Evolutionary conservation across 306 rosid genomes (phyloP), one percentile per base, ranked within the genome.

Genomic region (Ceratonia siliqua): DNA sequence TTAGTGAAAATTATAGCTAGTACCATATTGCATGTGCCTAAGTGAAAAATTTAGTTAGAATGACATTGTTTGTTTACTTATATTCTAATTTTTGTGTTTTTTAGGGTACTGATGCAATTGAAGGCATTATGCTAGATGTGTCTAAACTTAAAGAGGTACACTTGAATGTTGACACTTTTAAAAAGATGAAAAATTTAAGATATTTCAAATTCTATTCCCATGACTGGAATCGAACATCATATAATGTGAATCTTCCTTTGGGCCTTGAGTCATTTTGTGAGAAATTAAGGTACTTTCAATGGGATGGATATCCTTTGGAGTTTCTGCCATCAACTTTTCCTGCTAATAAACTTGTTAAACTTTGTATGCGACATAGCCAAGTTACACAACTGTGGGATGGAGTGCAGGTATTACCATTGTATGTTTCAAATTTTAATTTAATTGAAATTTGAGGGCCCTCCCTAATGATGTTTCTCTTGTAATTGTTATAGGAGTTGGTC

Each of bases 261-360:
- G 38, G 7, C 8, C 74, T 69, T 17, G 9, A 69, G 27, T 42
- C 49, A 24, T 45, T 76, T 33, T 39, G 71, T 18, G 25, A 27
- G 6, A 39, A 64, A 63, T 11, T 76, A 46, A 70, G 81, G 70
- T 76, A 76, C 14, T 1, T 76, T 43, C 62, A 68, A 53, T 76
- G 84, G 80, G 11, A 14, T 30, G 68, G 62, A 39, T 80, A 59
- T 50, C 77, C 46, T n/a, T 61, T 20, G 6, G 20, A 35, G 15
- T 70, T 18, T 55, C 67, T 81, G 50, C 32, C 32, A 4, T 28
- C 32, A 1, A 28, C 32, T 1, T 28, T 28, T 28, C 4, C 2
- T 28, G 32, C 4, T 28, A 4, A 28, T 2, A 28, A 28, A 4
- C 32, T 28, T 28, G 32, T 28, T 28, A 4, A 28, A 28, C 32